phyloP scores from a whole-genome alignment of 2,329 filamentous ascomycete species.

The Colletotrichum chrysophilum region DNA sequence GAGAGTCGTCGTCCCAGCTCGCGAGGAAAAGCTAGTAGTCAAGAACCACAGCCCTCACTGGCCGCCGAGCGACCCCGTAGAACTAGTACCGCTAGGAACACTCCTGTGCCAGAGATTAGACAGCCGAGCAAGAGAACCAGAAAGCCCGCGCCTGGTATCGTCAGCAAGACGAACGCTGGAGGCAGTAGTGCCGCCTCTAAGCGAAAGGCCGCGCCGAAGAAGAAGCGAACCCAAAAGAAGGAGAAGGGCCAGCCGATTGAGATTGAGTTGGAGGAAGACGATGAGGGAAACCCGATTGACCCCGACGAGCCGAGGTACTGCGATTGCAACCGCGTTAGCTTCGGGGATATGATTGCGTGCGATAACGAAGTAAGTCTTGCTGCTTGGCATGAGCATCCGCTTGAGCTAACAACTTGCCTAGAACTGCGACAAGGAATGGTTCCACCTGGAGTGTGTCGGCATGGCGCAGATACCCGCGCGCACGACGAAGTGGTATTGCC shows the following conservation, averaged over 20 bases:
- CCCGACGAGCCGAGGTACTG: slow-evolving; percentile 80
- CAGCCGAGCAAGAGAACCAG: slow-evolving; percentile 64
- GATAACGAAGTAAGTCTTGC: slow-evolving; percentile 74
- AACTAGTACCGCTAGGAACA: slow-evolving; percentile 62
- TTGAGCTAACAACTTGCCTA: slow-evolving; percentile 29
- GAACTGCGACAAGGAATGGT: slow-evolving; percentile 84
- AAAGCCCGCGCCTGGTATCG: slow-evolving; percentile 74
- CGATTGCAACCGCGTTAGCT: slow-evolving; percentile 79
- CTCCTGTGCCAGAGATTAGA: slow-evolving; percentile 55
- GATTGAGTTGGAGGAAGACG: slow-evolving; percentile 64
- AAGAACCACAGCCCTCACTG: slow-evolving; percentile 54
- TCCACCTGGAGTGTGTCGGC: slow-evolving; percentile 79
- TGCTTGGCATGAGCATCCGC: slow-evolving; percentile 19
- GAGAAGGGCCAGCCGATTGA: slow-evolving; percentile 48
- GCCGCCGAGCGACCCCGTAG: slow-evolving; percentile 60
- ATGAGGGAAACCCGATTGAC: slow-evolving; percentile 74
- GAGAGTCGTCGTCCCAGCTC: slow-evolving; percentile 56
- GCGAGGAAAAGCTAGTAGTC: slow-evolving; percentile 57
- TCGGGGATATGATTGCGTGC: slow-evolving; percentile 83
- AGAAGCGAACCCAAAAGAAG: slow-evolving; percentile 55
- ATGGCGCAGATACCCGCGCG: slow-evolving; percentile 71
- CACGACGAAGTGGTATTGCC: slow-evolving; percentile 85
- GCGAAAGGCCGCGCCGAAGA: slow-evolving; percentile 74
- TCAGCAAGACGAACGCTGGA: slow-evolving; percentile 66
- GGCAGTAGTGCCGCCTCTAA: slow-evolving; percentile 73